Evolutionary conservation across 2,329 filamentous ascomycete genomes (phyloP).

Genomic region (Ceratocystis ficicola): DNA sequence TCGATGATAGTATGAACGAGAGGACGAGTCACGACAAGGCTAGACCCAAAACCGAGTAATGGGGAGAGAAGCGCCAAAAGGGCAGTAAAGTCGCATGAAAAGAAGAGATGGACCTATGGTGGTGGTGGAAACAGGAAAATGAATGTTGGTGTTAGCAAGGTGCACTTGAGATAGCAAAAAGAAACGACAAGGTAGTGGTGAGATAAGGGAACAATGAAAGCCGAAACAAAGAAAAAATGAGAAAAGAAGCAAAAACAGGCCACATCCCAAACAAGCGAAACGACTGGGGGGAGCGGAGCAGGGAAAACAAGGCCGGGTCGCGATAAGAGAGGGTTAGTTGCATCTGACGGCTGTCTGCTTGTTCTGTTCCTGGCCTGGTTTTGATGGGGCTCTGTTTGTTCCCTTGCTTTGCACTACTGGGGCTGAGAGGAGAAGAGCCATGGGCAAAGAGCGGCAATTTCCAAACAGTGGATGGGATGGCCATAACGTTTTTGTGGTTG

Average conservation of each 20-base stretch:
- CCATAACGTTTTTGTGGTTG: background rate
- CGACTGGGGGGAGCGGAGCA: background rate
- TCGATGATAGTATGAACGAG: background rate
- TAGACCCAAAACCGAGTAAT: background rate
- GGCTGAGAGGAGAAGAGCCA: too few relatives aligned
- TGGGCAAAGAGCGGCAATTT: background rate
- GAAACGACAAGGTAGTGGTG: constrained; percentile 1
- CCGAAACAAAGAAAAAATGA: constrained; percentile 8
- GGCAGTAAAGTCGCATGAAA: background rate
- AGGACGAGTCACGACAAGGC: background rate
- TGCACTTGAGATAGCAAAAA: background rate
- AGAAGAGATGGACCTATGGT: background rate
- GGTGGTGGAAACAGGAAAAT: background rate
- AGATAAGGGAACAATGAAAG: constrained; percentile 11
- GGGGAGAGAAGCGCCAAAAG: background rate
- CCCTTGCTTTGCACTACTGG: too few relatives aligned
- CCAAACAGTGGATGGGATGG: background rate
- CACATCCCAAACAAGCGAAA: constrained; percentile 3
- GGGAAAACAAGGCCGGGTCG: background rate
- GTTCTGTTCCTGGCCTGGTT: background rate
- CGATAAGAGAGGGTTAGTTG: constrained; percentile 4
- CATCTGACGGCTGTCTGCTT: background rate
- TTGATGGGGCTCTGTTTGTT: too few relatives aligned
- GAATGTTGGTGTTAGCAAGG: constrained; percentile 1
- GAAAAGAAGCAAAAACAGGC: constrained; percentile 9